Percentiles rank a stretch among this genome's conserved stretches.
phyloP scores from a whole-genome alignment of 495 filamentous ascomycete species.

The Bryoglossum gracile region DNA sequence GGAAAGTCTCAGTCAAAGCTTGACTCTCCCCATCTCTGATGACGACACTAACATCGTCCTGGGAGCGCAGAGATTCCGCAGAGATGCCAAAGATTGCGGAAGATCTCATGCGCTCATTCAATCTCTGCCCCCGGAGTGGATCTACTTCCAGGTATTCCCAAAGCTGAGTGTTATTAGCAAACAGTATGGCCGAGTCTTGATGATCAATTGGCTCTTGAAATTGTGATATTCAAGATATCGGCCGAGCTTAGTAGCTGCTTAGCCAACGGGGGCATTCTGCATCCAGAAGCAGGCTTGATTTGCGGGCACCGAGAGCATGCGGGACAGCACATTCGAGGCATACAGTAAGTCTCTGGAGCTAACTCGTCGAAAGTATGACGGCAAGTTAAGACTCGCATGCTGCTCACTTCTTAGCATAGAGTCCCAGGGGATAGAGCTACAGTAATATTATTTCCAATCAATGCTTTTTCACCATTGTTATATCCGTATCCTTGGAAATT shows the following conservation, averaged over 20 bases:
- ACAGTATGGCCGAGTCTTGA: constrained; percentile 5
- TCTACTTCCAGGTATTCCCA: constrained; percentile 10
- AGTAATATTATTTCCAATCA: constrained; percentile 1
- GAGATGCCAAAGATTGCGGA: not conserved
- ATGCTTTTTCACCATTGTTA: not conserved
- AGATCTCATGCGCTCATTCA: constrained; percentile 19
- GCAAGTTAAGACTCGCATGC: constrained; percentile 7
- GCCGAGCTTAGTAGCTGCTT: not conserved
- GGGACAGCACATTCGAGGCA: not conserved
- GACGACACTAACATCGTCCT: constrained; percentile 7
- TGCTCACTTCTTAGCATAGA: not conserved
- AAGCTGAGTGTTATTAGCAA: constrained; percentile 3
- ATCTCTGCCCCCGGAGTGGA: constrained; percentile 7
- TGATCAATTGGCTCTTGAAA: constrained; percentile 1
- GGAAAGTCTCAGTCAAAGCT: not conserved
- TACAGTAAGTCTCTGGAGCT: not conserved
- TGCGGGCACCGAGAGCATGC: not conserved
- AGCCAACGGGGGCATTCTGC: not conserved
- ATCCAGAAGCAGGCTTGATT: constrained; percentile 4
- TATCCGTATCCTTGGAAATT: constrained; percentile 1
- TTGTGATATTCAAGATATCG: constrained; percentile 2
- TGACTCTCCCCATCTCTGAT: constrained; percentile 24
- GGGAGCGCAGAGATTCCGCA: not conserved
- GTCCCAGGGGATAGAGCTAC: not conserved
- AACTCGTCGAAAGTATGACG: constrained; percentile 5